Base-by-base conservation (phyloP, 2,329 filamentous ascomycete species). In the Parasarocladium wereldwijsianum region DNA sequence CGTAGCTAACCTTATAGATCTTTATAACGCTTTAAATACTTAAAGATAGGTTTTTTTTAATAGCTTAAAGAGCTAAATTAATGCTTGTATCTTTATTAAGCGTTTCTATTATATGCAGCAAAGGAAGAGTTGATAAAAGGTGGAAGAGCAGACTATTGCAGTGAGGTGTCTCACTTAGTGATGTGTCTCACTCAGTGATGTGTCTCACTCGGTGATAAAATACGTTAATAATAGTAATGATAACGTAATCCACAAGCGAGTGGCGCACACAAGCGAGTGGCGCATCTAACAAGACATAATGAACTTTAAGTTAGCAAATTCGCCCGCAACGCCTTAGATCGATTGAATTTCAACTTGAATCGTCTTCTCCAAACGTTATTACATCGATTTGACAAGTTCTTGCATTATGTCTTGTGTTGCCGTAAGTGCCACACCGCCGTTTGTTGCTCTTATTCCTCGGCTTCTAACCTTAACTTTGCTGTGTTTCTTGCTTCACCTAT, bases 231-330 rank as follows among this genome's bases (percentile, higher is more conserved):
- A 7, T 12, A 10, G 10, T 20, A 20, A 18, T 30, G 21, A 21
- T 31, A 21, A 31, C 15, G 17, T 31, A 23, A 16, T 26, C 17
- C 24, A 26, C 24, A 16, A 15, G 24, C 5, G 12, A 26, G 24
- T 14, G 12, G 24, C 24, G 12, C 24, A 26, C 24, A 26, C 24
- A 14, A 13, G 24, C 15, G 15, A 26, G 24, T 11, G 14, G 24
- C 14, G 14, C 14, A 26, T 16, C n/a, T n/a, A n/a, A n/a, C n/a
- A n/a, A n/a, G n/a, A n/a, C n/a, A n/a, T n/a, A n/a, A n/a, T n/a
- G n/a, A n/a, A n/a, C n/a, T n/a, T n/a, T n/a, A n/a, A n/a, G n/a
- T n/a, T n/a, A n/a, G n/a, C n/a, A n/a, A n/a, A 13, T 26, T 16
- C 13, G 13, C 13, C 11, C 14, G 17, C 17, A n/a, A n/a, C n/a